Base-by-base conservation (phyloP, 352 stramenopile genomes). In the Saprolegnia diclina region DNA sequence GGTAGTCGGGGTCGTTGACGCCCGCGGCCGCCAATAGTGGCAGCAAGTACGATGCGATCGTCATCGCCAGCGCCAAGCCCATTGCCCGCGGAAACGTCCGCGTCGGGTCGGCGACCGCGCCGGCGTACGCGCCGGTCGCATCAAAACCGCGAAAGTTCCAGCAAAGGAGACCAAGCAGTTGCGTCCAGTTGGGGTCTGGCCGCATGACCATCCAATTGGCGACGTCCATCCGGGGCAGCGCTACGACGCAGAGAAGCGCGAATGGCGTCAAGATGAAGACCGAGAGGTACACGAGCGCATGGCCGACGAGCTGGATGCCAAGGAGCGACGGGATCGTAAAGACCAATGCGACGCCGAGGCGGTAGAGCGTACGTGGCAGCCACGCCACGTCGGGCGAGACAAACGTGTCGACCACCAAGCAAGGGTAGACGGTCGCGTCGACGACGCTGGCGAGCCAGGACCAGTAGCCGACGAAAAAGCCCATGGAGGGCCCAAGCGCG, bases 141-240 rank as follows among this genome's bases (percentile, higher is more conserved):
- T 98, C 96, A 71, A 97, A 98, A 24, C 89, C 94, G 71, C 97
- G 98, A 66, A 98, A 91, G 78, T 96, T 98, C 95, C 95, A 99
- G 75, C 98, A 98, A 22, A 98, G 72, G 32, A 97, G 92, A 73
- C 97, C 98, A 10, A 98, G 56, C 21, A 96, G 92, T 40, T 89
- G 83, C 56, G 82, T 82, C 90, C 90, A 98, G 4, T 95, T 37
- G 32, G 76, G 66, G 71, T 86, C 57, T 16, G 76, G 73, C 40
- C 82, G 78, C 40, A 91, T 74, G 56, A 89, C 71, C 44, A 92
- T 79, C 82, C 85, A 90, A 62, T 90, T 82, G 46, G 62, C 48
- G 1, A 75, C 64, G 22, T 90, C 45, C 37, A 92, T 81, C 64
- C 87, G 79, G 22, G 81, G 83, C 21, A 86, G 35, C 82, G 74